Percentiles rank a stretch among this genome's conserved stretches.
phyloP scores from a whole-genome alignment of 2,329 filamentous ascomycete genomes.

The Verticillium zaregamsianum region DNA sequence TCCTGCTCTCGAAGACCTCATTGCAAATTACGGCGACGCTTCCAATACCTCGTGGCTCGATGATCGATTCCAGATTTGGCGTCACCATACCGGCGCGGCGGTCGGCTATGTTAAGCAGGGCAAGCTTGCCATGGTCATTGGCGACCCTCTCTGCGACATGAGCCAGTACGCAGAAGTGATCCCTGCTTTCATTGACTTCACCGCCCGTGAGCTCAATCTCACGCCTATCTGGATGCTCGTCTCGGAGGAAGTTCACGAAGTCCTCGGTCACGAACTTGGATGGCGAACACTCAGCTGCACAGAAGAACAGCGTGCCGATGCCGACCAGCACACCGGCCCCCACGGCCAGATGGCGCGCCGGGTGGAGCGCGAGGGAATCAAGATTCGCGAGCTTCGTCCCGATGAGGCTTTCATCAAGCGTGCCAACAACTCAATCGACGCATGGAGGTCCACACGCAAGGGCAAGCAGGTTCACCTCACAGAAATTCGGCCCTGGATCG shows the following conservation, averaged over 20 bases:
- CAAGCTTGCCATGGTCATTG: constrained; percentile 78
- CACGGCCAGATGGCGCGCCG: constrained; percentile 74
- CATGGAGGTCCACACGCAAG: constrained; percentile 78
- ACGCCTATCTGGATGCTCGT: constrained; percentile 88
- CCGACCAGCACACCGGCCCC: constrained; percentile 64
- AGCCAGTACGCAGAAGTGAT: constrained; percentile 73
- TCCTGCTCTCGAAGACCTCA: constrained; percentile 78
- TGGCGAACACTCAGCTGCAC: constrained; percentile 89
- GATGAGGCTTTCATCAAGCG: constrained; percentile 65
- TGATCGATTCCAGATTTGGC: constrained; percentile 83
- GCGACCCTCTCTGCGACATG: constrained; percentile 79
- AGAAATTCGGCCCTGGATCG: constrained; percentile 84
- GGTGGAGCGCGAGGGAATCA: constrained; percentile 78
- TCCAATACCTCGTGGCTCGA: constrained; percentile 94
- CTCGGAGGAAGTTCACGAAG: constrained; percentile 72
- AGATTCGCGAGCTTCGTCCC: constrained; percentile 68
- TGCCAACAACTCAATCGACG: constrained; percentile 67
- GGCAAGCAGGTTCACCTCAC: constrained; percentile 86
- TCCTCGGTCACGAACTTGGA: constrained; percentile 73
- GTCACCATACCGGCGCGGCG: constrained; percentile 73
- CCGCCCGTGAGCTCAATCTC: constrained; percentile 64
- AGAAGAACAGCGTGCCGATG: constrained; percentile 83
- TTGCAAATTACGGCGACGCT: constrained; percentile 93
- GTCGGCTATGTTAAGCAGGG: constrained; percentile 75
- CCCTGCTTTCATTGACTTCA: constrained; percentile 67